Base-by-base conservation (phyloP, 306 rosid genomes). In the Vigna nakashimae region DNA sequence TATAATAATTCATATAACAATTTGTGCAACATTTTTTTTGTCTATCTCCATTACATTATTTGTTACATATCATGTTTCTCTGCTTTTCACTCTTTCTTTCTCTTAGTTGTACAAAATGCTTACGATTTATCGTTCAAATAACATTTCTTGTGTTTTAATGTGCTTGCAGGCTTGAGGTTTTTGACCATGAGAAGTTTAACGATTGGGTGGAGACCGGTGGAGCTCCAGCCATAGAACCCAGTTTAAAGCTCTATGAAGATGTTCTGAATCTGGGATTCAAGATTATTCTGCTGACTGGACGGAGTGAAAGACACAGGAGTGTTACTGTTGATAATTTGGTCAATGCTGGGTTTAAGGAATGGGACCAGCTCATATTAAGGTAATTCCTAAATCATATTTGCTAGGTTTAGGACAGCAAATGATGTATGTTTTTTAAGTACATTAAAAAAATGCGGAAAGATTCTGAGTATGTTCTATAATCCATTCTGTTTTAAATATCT, bases 301-400 rank as follows among this genome's bases (percentile, higher is more conserved):
- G 38, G 1, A 77, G 80, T 6, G 99, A 95, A 77, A 75, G 74
- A 28, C 96, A 87, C 32, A 81, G 97, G 81, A 59, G 57, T 78
- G 71, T 66, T 71, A 95, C 98, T 5, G 72, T 83, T 30, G 89
- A 90, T 74, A 95, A 95, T 88, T 84, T 95, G 84, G 87, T 69
- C 78, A 79, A 82, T 64, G 92, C 88, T 12, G 99, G 99, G 10
- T 86, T 89, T 74, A 79, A 63, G 58, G 90, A 84, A 52, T 95
- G 99, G 97, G 84, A 95, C 74, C 81, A 88, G 74, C 97, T 95
- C 77, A 75, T 92, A 67, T 76, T 94, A 79, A 90, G 98, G 99
- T 95, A 65, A 82, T 77, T 82, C 52, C 82, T 16, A 16, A 6
- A 46, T 32, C 26, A 32, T 1, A 32, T 0, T 57, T 79, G 7